These are phyloP conservation scores for Aspergillus luchuensis DNA, from an alignment of 2,329 filamentous ascomycete genomes.

Conservation along the genomic window DNA sequence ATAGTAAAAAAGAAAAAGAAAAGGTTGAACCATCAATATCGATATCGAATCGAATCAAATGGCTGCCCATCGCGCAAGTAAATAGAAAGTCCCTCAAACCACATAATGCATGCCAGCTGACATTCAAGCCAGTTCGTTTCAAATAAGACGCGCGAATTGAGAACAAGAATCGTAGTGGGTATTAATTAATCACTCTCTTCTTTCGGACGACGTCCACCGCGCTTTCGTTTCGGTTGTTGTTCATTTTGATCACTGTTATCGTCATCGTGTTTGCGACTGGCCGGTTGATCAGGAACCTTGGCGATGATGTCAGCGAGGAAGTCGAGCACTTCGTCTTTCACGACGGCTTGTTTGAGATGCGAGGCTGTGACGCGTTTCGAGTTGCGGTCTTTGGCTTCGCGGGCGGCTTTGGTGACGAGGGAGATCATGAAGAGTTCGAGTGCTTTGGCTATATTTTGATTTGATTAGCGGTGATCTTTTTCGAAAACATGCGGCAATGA, in stretches of 20 bases:
- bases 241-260: slow-evolving; percentile 50
- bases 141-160: slow-evolving; percentile 12
- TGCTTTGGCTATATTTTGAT: slow-evolving; percentile 69
- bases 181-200: slow-evolving; percentile 40
- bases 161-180: slow-evolving; percentile 7
- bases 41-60: too few relatives aligned
- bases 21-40: too few relatives aligned
- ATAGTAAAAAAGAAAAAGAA: too few relatives aligned
- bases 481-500: neutral
- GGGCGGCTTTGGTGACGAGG: slow-evolving; percentile 83
- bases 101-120: too few relatives aligned
- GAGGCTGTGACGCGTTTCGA: slow-evolving; percentile 87
- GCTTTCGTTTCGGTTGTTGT: slow-evolving; percentile 52
- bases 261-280: slow-evolving; percentile 47
- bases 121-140: too few relatives aligned
- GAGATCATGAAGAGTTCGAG: slow-evolving; percentile 98
- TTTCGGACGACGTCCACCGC: slow-evolving; percentile 43
- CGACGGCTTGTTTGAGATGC: slow-evolving; percentile 89
- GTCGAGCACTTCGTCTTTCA: slow-evolving; percentile 88
- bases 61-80: too few relatives aligned
- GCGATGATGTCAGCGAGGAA: slow-evolving; percentile 88
- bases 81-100: too few relatives aligned
- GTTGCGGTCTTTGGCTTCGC: slow-evolving; percentile 76
- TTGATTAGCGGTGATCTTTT: neutral
- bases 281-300: slow-evolving; percentile 71